phyloP scores from a whole-genome alignment of 2,329 filamentous ascomycete genomes.

The Mycocentrospora acerina region DNA sequence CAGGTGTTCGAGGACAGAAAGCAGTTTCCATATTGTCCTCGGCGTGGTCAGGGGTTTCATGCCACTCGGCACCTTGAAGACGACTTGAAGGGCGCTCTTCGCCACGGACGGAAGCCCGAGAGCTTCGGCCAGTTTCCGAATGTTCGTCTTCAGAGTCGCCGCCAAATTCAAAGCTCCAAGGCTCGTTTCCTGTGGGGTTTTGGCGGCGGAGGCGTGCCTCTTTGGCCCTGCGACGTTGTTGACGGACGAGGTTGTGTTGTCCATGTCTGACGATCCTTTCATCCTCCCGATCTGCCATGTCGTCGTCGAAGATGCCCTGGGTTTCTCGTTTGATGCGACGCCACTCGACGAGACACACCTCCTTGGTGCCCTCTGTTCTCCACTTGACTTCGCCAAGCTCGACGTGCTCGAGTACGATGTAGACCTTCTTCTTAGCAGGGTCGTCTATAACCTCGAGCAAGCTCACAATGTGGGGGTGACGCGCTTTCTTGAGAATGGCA shows the following conservation, averaged over 20 bases:
- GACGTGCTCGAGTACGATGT: slow-evolving; percentile 94
- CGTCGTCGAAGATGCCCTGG: slow-evolving; percentile 48
- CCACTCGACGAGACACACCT: slow-evolving; percentile 81
- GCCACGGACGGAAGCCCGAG: slow-evolving; percentile 22
- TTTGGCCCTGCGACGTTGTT: slow-evolving; percentile 42
- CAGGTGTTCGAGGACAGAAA: slow-evolving; percentile 28
- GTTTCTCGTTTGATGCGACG: slow-evolving; percentile 74
- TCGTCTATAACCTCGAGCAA: slow-evolving; percentile 97
- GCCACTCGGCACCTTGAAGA: slow-evolving; percentile 21
- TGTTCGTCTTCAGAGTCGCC: slow-evolving; percentile 59
- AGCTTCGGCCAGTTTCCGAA: slow-evolving; percentile 28
- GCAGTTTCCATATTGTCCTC: slow-evolving; percentile 40
- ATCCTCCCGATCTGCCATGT: slow-evolving; percentile 47
- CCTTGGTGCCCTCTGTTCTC: slow-evolving; percentile 83
- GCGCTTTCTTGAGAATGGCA: slow-evolving; percentile 96
- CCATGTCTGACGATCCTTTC: slow-evolving; percentile 42
- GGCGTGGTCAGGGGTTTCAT: slow-evolving; percentile 16
- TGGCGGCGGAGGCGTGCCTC: slow-evolving; percentile 38
- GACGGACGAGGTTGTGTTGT: slow-evolving; percentile 46
- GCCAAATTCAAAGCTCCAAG: slow-evolving; percentile 85
- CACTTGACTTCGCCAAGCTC: slow-evolving; percentile 92
- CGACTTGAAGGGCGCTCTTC: slow-evolving; percentile 23
- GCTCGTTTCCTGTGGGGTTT: slow-evolving; percentile 55
- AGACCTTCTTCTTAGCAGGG: slow-evolving; percentile 93
- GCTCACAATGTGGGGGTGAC: slow-evolving; percentile 95